Base-by-base conservation (phyloP, 192 early-diverging fungal genomes). In the Ramicandelaber brevisporus region DNA sequence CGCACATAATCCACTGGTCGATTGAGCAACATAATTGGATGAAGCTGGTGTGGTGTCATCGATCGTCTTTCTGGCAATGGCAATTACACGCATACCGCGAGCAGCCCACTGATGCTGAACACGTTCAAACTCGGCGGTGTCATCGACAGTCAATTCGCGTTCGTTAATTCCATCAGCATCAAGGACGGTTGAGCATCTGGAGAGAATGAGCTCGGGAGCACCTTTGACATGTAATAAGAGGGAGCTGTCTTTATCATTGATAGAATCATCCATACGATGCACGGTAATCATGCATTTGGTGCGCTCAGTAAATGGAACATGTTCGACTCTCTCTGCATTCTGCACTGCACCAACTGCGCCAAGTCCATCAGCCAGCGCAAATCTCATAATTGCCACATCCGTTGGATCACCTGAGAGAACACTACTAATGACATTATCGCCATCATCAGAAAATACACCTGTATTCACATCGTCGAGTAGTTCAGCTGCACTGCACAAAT, bases 401-500 rank as follows among this genome's bases (percentile, higher is more conserved):
- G 88, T 98, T 1, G 88, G 76, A 31, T 98, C 81, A 2, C 92
- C 92, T n/a, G n/a, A n/a, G n/a, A n/a, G n/a, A n/a, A n/a, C n/a
- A n/a, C n/a, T n/a, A n/a, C n/a, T n/a, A n/a, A n/a, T n/a, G n/a
- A n/a, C n/a, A n/a, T n/a, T n/a, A n/a, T n/a, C n/a, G n/a, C n/a
- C n/a, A n/a, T n/a, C n/a, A n/a, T n/a, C n/a, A n/a, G n/a, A n/a
- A n/a, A n/a, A n/a, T n/a, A n/a, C n/a, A n/a, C n/a, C n/a, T n/a
- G n/a, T n/a, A n/a, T n/a, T n/a, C n/a, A n/a, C n/a, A n/a, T n/a
- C n/a, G n/a, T n/a, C n/a, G n/a, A n/a, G n/a, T n/a, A n/a, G n/a
- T n/a, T n/a, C n/a, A n/a, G n/a, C n/a, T n/a, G n/a, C n/a, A n/a
- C n/a, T n/a, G n/a, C n/a, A n/a, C n/a, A n/a, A n/a, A n/a, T n/a